Base-by-base conservation (phyloP, 2,329 filamentous ascomycete species). In the Beauveria varroae region DNA sequence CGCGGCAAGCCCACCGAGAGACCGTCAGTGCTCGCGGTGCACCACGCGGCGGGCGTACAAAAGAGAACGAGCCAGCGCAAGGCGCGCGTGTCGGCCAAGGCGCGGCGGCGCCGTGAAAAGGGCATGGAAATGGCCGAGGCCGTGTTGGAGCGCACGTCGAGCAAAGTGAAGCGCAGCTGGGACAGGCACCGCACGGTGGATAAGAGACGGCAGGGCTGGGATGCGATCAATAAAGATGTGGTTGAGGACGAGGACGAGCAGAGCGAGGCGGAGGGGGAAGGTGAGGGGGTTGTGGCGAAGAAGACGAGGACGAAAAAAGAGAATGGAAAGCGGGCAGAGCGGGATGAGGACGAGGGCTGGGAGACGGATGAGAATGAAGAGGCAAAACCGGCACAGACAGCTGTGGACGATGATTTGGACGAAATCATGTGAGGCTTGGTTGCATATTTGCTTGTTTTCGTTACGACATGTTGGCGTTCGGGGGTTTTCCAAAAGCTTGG, bases 1-100 rank as follows among this genome's bases (percentile, higher is more conserved):
- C 75, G 81, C 64, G 43, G 54, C 53, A 65, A 67, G 30, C 40
- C 49, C 26, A 14, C 50, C 28, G 71, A 77, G 63, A 82, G 86
- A 5, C 84, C 86, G 30, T 86, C 89, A n/a, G 80, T 90, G 20
- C 83, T 91, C 46, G 84, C 85, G 44, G 84, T 87, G 18, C 87
- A 89, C 66, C 83, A 86, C 69, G 76, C 78, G 1, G 81, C 86
- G 20, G 90, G 90, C 34, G 80, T 93, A 10, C 75, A 76, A 60
- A 91, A 90, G 73, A 90, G 88, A 74, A 69, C 77, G 63, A 89
- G 76, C 63, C 76, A 77, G 60, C 78, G 82, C 67, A 84, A 84
- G 69, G 66, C 74, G n/a, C 75, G 78, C 8, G 67, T 84, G 69
- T 86, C 83, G 67, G 73, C 78, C 65, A 82, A 79, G 70, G 83